phyloP scores from a whole-genome alignment of 441 rosid genomes.

The Gossypium gossypioides region DNA sequence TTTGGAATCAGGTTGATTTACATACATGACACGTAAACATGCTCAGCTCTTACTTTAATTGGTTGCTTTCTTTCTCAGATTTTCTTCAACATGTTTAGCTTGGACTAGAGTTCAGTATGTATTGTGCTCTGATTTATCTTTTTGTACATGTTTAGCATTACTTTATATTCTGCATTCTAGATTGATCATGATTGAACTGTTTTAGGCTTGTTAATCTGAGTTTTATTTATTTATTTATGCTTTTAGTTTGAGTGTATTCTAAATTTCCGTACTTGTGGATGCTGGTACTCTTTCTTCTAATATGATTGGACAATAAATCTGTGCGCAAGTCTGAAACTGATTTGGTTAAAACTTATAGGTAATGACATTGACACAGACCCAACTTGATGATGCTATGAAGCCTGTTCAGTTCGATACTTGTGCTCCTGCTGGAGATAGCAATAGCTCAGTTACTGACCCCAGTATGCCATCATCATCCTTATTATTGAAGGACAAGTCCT shows the following conservation, averaged over 20 bases:
- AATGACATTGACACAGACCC: slow-evolving; percentile 74
- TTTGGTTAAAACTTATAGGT: slow-evolving; percentile 42
- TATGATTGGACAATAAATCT: background rate
- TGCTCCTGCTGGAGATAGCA: slow-evolving; percentile 60
- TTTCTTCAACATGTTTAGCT: background rate
- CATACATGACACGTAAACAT: background rate
- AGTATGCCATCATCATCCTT: slow-evolving; percentile 43
- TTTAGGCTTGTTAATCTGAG: background rate
- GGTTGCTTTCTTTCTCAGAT: background rate
- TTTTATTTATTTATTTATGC: background rate
- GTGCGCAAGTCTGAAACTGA: slow-evolving; percentile 6
- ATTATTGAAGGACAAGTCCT: slow-evolving; percentile 52
- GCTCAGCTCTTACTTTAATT: background rate
- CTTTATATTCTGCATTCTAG: background rate
- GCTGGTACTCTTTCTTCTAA: background rate
- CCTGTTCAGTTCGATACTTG: slow-evolving; percentile 57
- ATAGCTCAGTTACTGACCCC: slow-evolving; percentile 40
- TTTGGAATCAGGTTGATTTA: background rate
- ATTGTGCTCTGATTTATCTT: background rate
- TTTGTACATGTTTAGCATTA: background rate
- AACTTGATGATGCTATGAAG: slow-evolving; percentile 88
- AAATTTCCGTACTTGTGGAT: background rate
- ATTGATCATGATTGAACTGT: background rate
- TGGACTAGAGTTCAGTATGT: background rate
- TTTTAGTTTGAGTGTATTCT: background rate